Base-by-base conservation (phyloP, 2,329 filamentous ascomycete genomes). In the Talaromyces amestolkiae region DNA sequence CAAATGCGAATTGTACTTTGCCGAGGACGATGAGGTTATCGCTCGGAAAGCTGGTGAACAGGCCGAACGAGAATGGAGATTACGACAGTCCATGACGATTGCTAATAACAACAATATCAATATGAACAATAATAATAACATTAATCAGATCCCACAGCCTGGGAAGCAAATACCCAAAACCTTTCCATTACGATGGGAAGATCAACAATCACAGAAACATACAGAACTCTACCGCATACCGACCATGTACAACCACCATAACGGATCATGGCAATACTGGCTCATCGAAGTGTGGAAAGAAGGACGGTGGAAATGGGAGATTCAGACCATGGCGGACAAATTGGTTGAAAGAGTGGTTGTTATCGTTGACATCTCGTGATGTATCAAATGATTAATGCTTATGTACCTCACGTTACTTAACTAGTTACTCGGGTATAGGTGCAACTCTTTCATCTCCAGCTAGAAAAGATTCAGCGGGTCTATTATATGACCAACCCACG, bases 21-120 rank as follows among this genome's bases (percentile, higher is more conserved):
- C 89, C 80, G 90, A 93, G 78, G 85, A 88, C 63, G 91, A 93
- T 74, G 87, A 92, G 67, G 80, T 82, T 39, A 87, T 92, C 22
- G 83, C 93, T 39, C 84, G 84, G 58, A 84, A 86, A 66, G 91
- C 91, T 0, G 89, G 88, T 51, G 86, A 88, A 70, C 86, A 89
- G 70, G 91, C 90, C 1, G 91, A 93, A 79, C 82, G 82, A 53
- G 85, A 86, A 72, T 94, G 91, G 91, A 84, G 85, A 64, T 84
- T 86, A 70, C 84, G 84, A 58, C 89, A 93, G 77, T 85, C 84
- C 11, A 72, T 74, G 66, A 64, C 71, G 1, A 69, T 66, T 17
- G 58, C 61, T 3, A 69, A 37, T 37, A 61, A 69, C 13, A 66
- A 69, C 10, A 65, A 56, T 9, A 31, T 24, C n/a, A 69, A 67